Conservation (phyloP, 331 rosid genomes). For the Stylosanthes scabra region DNA sequence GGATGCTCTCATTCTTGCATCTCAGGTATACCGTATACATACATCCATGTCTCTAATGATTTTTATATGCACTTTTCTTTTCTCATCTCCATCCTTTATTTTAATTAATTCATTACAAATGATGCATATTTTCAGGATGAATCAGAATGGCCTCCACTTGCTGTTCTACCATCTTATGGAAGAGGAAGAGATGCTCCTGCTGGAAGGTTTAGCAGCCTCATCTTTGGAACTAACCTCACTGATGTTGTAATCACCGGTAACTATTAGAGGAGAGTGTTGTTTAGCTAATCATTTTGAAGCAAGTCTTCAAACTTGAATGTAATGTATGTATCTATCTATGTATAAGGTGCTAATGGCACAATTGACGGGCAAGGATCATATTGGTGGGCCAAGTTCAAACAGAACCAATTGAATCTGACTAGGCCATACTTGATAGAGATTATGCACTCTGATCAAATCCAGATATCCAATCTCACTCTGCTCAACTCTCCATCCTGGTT, state of each 20-base stretch:
- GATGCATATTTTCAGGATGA: too few relatives aligned
- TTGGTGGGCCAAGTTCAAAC: constrained; percentile 71
- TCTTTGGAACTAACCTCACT: constrained; percentile 73
- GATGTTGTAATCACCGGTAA: constrained; percentile 66
- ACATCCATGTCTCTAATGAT: too few relatives aligned
- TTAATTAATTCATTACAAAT: too few relatives aligned
- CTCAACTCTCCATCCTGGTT: constrained; percentile 70
- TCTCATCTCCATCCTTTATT: too few relatives aligned
- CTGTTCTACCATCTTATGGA: constrained; percentile 68
- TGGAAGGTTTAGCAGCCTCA: constrained; percentile 66
- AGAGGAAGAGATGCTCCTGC: constrained; percentile 62
- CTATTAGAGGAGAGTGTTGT: neutral
- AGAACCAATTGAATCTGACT: constrained; percentile 38
- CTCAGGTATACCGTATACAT: too few relatives aligned
- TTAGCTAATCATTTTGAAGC: neutral
- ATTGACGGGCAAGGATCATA: constrained; percentile 82
- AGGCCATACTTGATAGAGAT: constrained; percentile 76
- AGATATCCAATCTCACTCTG: constrained; percentile 66
- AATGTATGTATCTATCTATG: neutral
- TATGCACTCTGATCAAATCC: constrained; percentile 63
- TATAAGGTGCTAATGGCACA: constrained; percentile 68
- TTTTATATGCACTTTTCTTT: too few relatives aligned
- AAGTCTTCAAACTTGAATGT: constrained; percentile 7
- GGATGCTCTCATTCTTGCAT: constrained; percentile 66
- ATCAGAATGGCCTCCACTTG: constrained; percentile 66